Percentiles rank a stretch among this genome's conserved stretches.
These are phyloP conservation scores for Chaetothyriales sp. DNA, from an alignment of 2,329 filamentous ascomycete species.

Conservation along the genomic window DNA sequence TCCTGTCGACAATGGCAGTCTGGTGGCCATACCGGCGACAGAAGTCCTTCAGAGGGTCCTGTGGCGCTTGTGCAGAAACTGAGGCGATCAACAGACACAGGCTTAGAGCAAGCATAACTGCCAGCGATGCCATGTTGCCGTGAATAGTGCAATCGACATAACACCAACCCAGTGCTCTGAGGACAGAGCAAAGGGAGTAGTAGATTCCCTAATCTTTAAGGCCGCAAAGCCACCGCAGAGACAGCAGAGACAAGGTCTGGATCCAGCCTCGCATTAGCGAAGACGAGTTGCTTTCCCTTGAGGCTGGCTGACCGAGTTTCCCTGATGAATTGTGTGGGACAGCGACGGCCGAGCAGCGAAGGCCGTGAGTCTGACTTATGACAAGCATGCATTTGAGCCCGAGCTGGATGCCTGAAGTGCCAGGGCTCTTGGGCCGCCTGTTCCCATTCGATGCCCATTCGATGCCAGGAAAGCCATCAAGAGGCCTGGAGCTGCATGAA, in stretches of 20 bases:
- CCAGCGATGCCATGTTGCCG: background rate
- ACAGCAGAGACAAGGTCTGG: background rate
- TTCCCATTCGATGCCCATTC: background rate
- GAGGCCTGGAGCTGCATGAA: background rate
- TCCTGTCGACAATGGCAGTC: constrained; percentile 43
- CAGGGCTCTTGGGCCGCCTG: background rate
- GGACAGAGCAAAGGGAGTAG: background rate
- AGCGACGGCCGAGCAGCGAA: background rate
- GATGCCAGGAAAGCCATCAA: background rate
- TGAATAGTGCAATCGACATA: background rate
- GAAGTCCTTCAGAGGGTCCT: constrained; percentile 40
- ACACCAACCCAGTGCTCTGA: background rate
- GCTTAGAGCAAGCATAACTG: background rate
- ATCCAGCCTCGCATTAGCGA: background rate
- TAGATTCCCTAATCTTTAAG: background rate
- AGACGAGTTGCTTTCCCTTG: too few relatives aligned
- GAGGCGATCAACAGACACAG: background rate
- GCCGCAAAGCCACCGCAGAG: background rate
- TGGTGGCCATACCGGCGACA: constrained; percentile 44
- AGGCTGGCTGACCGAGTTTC: background rate
- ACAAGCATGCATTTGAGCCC: background rate
- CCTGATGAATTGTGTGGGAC: background rate
- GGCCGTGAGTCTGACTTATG: background rate
- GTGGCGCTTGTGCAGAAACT: constrained; percentile 7
- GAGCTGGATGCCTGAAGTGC: background rate